A percentile compares a stretch with the other conserved stretches of the same genome.
These are phyloP conservation scores for Chrysanthemum lavandulifolium DNA, from an alignment of 129 eudicot genomes.

Conservation along the genomic window DNA sequence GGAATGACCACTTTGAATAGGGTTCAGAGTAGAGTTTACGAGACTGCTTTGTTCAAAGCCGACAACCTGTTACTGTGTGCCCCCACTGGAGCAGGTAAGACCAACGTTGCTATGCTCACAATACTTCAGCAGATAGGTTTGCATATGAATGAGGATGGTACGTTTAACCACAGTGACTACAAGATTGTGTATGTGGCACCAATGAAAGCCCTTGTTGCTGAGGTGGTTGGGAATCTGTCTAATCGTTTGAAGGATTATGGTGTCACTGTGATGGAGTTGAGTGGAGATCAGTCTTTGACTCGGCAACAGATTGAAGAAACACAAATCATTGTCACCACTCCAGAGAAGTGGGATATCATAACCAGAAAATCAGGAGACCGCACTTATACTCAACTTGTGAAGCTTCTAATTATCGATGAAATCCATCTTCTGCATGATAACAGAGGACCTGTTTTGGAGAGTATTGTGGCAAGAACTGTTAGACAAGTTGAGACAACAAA, in stretches of 20 bases:
- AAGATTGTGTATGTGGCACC: constrained; percentile 98
- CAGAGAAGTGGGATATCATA: constrained; percentile 97
- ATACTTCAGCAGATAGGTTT: constrained; percentile 87
- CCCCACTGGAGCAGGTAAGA: constrained; percentile 97
- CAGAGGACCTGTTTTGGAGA: constrained; percentile 94
- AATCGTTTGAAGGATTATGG: constrained; percentile 75
- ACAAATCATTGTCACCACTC: constrained; percentile 93
- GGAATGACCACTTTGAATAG: constrained; percentile 80
- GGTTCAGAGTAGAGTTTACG: constrained; percentile 92
- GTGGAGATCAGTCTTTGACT: constrained; percentile 93
- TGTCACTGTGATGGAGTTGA: constrained; percentile 78
- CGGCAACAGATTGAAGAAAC: constrained; percentile 92
- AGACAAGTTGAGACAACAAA: constrained; percentile 90
- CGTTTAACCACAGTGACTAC: constrained; percentile 69
- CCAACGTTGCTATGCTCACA: constrained; percentile 95
- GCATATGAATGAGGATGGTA: constrained; percentile 70
- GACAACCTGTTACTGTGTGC: constrained; percentile 88
- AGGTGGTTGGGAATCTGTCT: constrained; percentile 87
- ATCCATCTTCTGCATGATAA: constrained; percentile 94
- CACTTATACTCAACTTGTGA: constrained; percentile 86
- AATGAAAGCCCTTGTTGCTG: constrained; percentile 96
- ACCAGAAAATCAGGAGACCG: constrained; percentile 96
- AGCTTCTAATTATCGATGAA: constrained; percentile 87
- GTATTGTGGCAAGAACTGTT: constrained; percentile 92
- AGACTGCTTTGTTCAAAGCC: constrained; percentile 75